Evolutionary conservation across 306 rosid species (phyloP), one percentile per base, ranked within the genome.

Genomic region (Elaeagnus macrophylla): DNA sequence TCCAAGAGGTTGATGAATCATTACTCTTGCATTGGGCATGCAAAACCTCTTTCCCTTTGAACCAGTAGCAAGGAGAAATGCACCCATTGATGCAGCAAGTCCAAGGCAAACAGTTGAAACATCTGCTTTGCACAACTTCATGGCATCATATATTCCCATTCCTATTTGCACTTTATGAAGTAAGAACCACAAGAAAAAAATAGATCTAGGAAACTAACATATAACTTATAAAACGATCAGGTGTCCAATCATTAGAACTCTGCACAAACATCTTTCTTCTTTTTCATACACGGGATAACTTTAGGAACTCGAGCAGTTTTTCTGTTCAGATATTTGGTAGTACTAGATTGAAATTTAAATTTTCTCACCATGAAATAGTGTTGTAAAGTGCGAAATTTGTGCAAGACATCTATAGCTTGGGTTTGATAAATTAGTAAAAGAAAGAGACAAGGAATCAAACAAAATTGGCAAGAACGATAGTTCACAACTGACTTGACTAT

Each of bases 51-150:
- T 87, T 67, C 96, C 99, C 61, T 84, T 87, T 3, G 93, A 14
- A 46, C 96, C 99, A 53, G 95, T 14, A 60, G 96, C 96, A 60
- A 91, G 96, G 48, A 91, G 75, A 78, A 91, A 91, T 0, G 99
- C 99, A 57, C 99, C 95, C 96, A 87, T 91, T 11, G 96, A 91
- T 60, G 96, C 99, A 61, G 99, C 99, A 62, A 91, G 87, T 57
- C 99, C 99, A 7, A 84, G 53, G 70, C 99, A 91, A 59, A 91
- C 82, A 1, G 99, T 91, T 74, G 99, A 84, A 69, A 91, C 82
- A 65, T 91, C 96, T 37, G 96, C 96, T 69, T 84, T 91, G 76
- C 94, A 83, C 71, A 87, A 74, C 77, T 87, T 91, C 85, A 91
- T 91, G 38, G 95, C 99, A 70, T 91, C 99, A 66, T 91, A 91